Conservation (phyloP, 2,329 filamentous ascomycete species). For the Fusarium albosuccineum region DNA sequence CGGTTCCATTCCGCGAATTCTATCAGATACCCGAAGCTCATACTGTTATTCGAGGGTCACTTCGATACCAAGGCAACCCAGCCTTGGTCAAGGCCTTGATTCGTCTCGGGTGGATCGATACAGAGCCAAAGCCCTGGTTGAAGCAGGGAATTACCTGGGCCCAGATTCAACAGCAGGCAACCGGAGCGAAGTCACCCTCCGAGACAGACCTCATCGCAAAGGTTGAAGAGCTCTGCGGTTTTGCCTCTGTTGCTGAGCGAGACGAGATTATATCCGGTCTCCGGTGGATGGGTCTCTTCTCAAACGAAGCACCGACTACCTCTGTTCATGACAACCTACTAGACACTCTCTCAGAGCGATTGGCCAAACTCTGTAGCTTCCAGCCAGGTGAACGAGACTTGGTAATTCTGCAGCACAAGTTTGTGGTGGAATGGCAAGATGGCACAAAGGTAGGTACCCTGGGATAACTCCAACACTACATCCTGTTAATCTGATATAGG, state of each 20-base stretch:
- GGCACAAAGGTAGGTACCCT: slow-evolving; percentile 55
- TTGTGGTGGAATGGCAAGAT: slow-evolving; percentile 71
- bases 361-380: slow-evolving; percentile 6
- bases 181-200: slow-evolving; percentile 15
- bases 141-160: slow-evolving; percentile 39
- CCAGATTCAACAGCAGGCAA: slow-evolving; percentile 33
- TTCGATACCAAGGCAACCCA: slow-evolving; percentile 77
- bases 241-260: slow-evolving; percentile 68
- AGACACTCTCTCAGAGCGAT: slow-evolving; percentile 2
- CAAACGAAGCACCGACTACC: slow-evolving; percentile 66
- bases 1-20: slow-evolving; percentile 73
- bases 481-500: background rate
- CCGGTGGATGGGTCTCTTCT: slow-evolving; percentile 61
- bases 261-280: background rate
- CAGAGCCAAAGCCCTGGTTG: slow-evolving; percentile 33
- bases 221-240: slow-evolving; percentile 72
- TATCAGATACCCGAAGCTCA: slow-evolving; percentile 78
- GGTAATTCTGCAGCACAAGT: slow-evolving; percentile 21
- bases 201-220: slow-evolving; percentile 68
- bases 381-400: slow-evolving; percentile 7
- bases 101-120: slow-evolving; percentile 72
- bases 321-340: slow-evolving; percentile 59
- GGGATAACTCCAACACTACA: background rate
- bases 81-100: slow-evolving; percentile 77
- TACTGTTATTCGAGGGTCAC: slow-evolving; percentile 75